Evolutionary conservation across 2,329 filamentous ascomycete species (phyloP).

Genomic region (Gliomastix tumulicola): DNA sequence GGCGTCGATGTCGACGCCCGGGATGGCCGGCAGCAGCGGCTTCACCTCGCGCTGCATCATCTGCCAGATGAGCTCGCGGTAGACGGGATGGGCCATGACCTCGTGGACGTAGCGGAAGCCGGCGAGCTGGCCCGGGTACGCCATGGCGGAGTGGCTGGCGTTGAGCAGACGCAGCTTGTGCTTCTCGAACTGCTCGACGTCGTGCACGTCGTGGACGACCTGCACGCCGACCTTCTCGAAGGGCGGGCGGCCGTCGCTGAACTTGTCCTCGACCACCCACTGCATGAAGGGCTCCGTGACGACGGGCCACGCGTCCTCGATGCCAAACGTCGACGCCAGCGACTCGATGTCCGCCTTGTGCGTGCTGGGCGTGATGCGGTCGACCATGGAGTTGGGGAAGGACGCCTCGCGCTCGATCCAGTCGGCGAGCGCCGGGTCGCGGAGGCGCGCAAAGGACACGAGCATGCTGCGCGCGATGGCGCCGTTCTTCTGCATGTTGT

Average conservation of each 20-base stretch:
- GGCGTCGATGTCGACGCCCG: constrained; percentile 41
- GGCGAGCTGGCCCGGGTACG: constrained; percentile 42
- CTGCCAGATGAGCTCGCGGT: constrained; percentile 39
- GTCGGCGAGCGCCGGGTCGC: constrained; percentile 36
- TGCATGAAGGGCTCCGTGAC: constrained; percentile 50
- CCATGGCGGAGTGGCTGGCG: constrained; percentile 43
- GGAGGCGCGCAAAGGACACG: constrained; percentile 37
- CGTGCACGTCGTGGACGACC: constrained; percentile 41
- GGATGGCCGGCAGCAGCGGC: constrained; percentile 41
- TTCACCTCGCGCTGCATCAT: constrained; percentile 51
- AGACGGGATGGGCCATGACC: constrained; percentile 40
- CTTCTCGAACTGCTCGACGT: constrained; percentile 48
- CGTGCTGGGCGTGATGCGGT: constrained; percentile 47
- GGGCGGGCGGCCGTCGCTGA: constrained; percentile 40
- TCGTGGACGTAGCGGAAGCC: constrained; percentile 49
- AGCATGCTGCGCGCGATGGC: constrained; percentile 46
- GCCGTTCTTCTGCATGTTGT: constrained; percentile 52
- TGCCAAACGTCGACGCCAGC: constrained; percentile 34
- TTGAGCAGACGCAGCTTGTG: constrained; percentile 50
- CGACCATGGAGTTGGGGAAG: constrained; percentile 50
- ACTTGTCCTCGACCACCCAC: constrained; percentile 48
- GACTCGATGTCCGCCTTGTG: constrained; percentile 32
- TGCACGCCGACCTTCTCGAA: constrained; percentile 47
- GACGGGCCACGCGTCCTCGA: constrained; percentile 44
- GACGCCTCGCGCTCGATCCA: constrained; percentile 40